phyloP scores from a whole-genome alignment of 257 asterid species.

The Solanum megistacrolobum region DNA sequence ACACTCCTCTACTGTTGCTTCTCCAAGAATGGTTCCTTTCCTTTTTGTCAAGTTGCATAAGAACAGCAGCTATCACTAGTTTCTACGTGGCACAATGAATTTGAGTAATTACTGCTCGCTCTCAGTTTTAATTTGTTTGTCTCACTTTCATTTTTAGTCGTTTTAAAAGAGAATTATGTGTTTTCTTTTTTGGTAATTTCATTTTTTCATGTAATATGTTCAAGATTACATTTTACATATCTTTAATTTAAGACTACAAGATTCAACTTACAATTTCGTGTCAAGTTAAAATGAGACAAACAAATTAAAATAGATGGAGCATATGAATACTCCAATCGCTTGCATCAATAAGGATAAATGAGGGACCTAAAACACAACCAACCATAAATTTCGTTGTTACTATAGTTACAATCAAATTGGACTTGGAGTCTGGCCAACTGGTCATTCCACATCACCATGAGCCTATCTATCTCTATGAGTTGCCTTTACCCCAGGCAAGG shows the following conservation, averaged over 20 bases:
- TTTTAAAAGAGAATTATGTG: neutral
- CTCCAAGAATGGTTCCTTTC: slow-evolving; percentile 2
- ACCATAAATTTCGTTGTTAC: neutral
- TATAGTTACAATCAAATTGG: neutral
- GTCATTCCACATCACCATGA: neutral
- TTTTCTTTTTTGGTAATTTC: neutral
- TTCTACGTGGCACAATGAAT: neutral
- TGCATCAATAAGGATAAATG: neutral
- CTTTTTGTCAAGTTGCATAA: neutral
- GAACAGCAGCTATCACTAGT: neutral
- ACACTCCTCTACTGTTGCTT: neutral
- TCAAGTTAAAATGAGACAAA: neutral
- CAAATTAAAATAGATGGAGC: neutral
- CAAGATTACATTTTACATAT: neutral
- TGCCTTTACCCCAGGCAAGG: neutral
- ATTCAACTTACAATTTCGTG: neutral
- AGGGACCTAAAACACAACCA: neutral
- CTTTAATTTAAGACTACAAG: neutral
- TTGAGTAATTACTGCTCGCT: neutral
- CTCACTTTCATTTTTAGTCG: neutral
- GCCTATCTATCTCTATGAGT: neutral
- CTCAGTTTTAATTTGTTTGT: neutral
- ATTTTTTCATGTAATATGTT: neutral
- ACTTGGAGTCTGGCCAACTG: neutral
- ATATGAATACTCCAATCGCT: neutral